Base-by-base conservation (phyloP, 495 filamentous ascomycete genomes). In the Penicillium atrosanguineum region DNA sequence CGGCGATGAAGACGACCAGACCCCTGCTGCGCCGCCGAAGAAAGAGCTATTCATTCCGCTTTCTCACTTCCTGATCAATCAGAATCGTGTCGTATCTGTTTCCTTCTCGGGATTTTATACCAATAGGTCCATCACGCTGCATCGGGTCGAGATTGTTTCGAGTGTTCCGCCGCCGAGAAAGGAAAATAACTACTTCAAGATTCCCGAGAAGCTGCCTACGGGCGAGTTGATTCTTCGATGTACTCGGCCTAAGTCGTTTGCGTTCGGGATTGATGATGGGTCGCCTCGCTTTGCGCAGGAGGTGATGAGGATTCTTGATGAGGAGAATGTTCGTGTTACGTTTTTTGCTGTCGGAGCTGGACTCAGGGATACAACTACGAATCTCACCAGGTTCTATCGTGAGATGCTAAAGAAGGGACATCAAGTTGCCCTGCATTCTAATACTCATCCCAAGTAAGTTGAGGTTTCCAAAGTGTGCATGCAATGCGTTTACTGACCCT, bases 201-300 rank as follows among this genome's bases (percentile, higher is more conserved):
- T 87, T 25, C 84, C 86, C 1, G 60, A 67, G 39, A 90, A 89
- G 68, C 64, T 87, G 15, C 77, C 84, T 0, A 85, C 76, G 0
- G 87, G 86, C 4, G 72, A 68, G 4, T 67, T 91, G 34, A 68
- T 83, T 34, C 83, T 90, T 53, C 70, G 78, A 11, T 91, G 88
- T 75, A 84, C 76, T 36, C 76, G 85, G 8, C 86, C 87, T 42
- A 87, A 88, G 62, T 84, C 80, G 0, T 89, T 91, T 66, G 88
- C 88, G 0, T 89, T 91, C 64, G 88, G 87, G 46, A 91, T 91
- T 59, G 88, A 91, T 65, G 88, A 91, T 67, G 88, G 88, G 6
- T 72, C 81, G 53, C 88, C 88, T 7, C 51, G 72, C 29, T 77
- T 75, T 51, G 85, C 87, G 6, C 75, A 83, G 57, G 61, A 80